phyloP scores from a whole-genome alignment of 495 filamentous ascomycete species.

The Aspergillus ellipticus region DNA sequence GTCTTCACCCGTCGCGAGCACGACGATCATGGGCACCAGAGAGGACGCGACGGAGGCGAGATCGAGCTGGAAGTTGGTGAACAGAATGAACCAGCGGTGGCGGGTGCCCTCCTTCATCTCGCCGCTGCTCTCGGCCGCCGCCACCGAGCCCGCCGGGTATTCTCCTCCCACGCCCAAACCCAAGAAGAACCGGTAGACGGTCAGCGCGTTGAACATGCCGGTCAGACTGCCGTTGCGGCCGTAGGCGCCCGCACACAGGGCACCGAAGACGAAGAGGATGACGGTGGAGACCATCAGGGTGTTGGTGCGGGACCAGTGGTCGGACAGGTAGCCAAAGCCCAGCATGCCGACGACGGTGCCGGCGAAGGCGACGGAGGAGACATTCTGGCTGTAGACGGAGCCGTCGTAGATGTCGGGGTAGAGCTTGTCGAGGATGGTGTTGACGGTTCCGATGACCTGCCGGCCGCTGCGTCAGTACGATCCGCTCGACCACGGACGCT shows the following conservation, averaged over 20 bases:
- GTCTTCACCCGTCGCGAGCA: constrained; percentile 62
- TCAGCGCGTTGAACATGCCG: constrained; percentile 75
- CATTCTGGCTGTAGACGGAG: constrained; percentile 64
- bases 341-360: constrained; percentile 86
- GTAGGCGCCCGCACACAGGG: constrained; percentile 71
- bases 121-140: constrained; percentile 76
- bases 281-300: constrained; percentile 75
- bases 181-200: constrained; percentile 80
- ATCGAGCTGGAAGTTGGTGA: constrained; percentile 89
- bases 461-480: too few species aligned
- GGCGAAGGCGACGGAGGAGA: constrained; percentile 78
- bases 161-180: constrained; percentile 67
- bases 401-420: constrained; percentile 61
- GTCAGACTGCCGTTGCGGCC: constrained; percentile 56
- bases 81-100: constrained; percentile 89
- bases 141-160: constrained; percentile 86
- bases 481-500: too few species aligned
- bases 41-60: constrained; percentile 71
- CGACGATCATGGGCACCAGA: constrained; percentile 69
- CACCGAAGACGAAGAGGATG: constrained; percentile 80
- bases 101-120: constrained; percentile 76
- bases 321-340: constrained; percentile 75
- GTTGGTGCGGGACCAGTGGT: constrained; percentile 79
- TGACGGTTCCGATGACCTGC: constrained; percentile 81
- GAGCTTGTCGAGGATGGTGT: constrained; percentile 61